Conservation (phyloP, 1,284 basidiomycete genomes). For the Takashimella tepidaria region DNA sequence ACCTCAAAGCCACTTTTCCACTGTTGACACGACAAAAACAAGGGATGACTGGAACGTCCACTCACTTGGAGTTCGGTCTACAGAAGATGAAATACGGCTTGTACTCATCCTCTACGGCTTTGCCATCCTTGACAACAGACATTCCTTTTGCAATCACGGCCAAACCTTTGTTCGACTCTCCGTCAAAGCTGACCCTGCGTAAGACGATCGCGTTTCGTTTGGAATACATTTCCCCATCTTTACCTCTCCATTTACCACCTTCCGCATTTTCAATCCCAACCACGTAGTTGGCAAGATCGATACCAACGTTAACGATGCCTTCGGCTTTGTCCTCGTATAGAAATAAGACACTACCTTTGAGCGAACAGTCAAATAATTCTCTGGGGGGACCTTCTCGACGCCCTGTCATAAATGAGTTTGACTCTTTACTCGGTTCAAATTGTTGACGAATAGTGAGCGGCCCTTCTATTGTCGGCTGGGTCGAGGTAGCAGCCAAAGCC, state of each 20-base stretch:
- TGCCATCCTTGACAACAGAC: slow-evolving; percentile 42
- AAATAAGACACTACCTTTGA: slow-evolving; percentile 83
- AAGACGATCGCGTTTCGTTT: slow-evolving; percentile 81
- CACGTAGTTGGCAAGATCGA: slow-evolving; percentile 67
- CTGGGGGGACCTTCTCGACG: slow-evolving; percentile 65
- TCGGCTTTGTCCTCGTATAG: slow-evolving; percentile 85
- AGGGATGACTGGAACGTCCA: too few relatives aligned
- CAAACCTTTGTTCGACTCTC: slow-evolving; percentile 23
- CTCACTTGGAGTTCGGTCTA: slow-evolving; percentile 63
- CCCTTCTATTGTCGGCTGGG: slow-evolving; percentile 50
- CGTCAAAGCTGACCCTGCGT: slow-evolving; percentile 52
- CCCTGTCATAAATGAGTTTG: slow-evolving; percentile 46
- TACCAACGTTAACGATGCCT: slow-evolving; percentile 76
- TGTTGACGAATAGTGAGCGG: slow-evolving; percentile 81
- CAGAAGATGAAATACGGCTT: slow-evolving; percentile 87
- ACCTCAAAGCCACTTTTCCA: too few relatives aligned
- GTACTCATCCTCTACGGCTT: slow-evolving; percentile 41
- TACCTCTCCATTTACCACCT: slow-evolving; percentile 45
- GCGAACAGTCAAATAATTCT: slow-evolving; percentile 80
- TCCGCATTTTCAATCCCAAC: slow-evolving; percentile 66
- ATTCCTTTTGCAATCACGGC: slow-evolving; percentile 33
- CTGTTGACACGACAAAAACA: too few relatives aligned
- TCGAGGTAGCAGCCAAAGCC: slow-evolving; percentile 13
- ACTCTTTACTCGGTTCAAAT: slow-evolving; percentile 56
- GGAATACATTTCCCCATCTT: slow-evolving; percentile 72